These are phyloP conservation scores for Didymella keratinophila DNA, from an alignment of 2,329 filamentous ascomycete species.

Conservation along the genomic window DNA sequence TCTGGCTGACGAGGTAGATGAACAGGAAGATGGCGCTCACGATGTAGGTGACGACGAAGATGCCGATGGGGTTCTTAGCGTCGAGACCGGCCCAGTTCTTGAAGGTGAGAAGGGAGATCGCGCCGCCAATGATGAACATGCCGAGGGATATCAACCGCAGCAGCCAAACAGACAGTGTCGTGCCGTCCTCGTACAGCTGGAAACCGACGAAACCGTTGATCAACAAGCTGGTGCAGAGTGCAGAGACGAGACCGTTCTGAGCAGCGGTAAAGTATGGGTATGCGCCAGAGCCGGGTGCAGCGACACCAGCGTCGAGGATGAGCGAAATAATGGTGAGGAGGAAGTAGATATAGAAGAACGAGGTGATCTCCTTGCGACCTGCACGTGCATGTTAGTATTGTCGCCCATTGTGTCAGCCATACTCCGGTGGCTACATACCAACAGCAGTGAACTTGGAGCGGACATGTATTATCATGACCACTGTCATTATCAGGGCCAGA, in stretches of 20 bases:
- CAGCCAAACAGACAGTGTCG: constrained; percentile 91
- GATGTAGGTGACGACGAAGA: constrained; percentile 92
- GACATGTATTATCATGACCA: constrained; percentile 97
- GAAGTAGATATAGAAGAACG: constrained; percentile 98
- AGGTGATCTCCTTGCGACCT: constrained; percentile 76
- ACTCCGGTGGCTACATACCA: constrained; percentile 73
- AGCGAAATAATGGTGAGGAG: constrained; percentile 87
- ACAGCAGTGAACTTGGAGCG: constrained; percentile 98
- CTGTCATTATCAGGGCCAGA: constrained; percentile 86
- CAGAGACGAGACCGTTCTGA: constrained; percentile 84
- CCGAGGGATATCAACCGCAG: constrained; percentile 77
- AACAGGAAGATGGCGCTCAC: constrained; percentile 87
- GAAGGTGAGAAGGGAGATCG: constrained; percentile 90
- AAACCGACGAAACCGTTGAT: constrained; percentile 99
- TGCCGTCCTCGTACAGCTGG: constrained; percentile 97
- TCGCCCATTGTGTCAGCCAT: background rate
- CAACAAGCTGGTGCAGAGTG: constrained; percentile 85
- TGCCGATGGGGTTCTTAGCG: constrained; percentile 83
- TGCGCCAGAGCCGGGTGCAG: constrained; percentile 78
- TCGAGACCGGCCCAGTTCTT: constrained; percentile 87
- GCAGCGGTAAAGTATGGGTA: constrained; percentile 92
- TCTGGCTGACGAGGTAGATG: constrained; percentile 86
- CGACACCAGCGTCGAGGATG: constrained; percentile 89
- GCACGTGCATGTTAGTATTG: constrained; percentile 27
- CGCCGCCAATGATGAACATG: constrained; percentile 87